A percentile compares a stretch with the other conserved stretches of the same genome.
Conservation (phyloP, 2,329 filamentous ascomycete species). For the Cladophialophora immunda region DNA sequence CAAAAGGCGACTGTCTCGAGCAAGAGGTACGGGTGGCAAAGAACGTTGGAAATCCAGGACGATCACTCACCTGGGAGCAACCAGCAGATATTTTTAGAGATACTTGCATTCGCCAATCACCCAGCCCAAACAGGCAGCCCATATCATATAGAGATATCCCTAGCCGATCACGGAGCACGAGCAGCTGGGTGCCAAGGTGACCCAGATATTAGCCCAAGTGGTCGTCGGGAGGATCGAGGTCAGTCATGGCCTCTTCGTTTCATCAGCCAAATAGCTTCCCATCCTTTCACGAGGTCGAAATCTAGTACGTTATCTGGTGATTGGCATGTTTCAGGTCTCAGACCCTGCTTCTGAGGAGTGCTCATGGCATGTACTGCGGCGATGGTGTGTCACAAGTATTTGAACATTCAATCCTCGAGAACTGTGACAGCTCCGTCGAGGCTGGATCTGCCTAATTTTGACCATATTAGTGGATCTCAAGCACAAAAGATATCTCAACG, state of each 20-base stretch:
- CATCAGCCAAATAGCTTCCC: background rate
- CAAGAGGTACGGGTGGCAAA: constrained; percentile 7
- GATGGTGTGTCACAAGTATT: background rate
- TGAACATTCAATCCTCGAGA: background rate
- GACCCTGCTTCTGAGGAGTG: background rate
- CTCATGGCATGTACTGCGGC: too few species aligned
- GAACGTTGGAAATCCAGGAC: background rate
- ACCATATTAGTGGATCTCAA: background rate
- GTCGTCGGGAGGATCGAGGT: background rate
- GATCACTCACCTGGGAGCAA: background rate
- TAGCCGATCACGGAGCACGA: background rate
- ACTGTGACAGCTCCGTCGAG: background rate
- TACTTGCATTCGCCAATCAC: background rate
- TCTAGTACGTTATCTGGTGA: background rate
- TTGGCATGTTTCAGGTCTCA: background rate
- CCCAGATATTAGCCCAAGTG: background rate
- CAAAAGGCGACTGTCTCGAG: background rate
- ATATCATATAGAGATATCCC: background rate
- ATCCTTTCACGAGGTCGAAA: background rate
- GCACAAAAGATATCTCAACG: too few species aligned
- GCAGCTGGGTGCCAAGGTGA: background rate
- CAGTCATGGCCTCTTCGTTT: background rate
- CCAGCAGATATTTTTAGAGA: constrained; percentile 8
- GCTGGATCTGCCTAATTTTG: background rate
- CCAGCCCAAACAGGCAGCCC: background rate